Evolutionary conservation across 805 yeast species (phyloP), one percentile per base, ranked within the genome.

Genomic region (Starmerella kuoi): DNA sequence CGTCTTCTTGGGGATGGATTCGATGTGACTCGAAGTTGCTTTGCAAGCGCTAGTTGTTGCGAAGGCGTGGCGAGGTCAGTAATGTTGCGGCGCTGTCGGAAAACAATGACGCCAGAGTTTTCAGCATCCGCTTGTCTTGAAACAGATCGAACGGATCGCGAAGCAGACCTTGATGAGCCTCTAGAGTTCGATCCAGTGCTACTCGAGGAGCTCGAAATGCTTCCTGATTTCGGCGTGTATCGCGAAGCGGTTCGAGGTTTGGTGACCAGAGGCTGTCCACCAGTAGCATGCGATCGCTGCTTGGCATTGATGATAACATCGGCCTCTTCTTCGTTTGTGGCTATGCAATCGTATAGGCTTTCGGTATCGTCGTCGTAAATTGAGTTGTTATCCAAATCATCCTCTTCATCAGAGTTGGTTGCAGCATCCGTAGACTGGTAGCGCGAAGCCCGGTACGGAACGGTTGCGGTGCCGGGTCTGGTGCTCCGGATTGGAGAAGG

Each of bases 391-490:
- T 15, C 51, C 35, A 9, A 11, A 11, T 52, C 56, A 35, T 53
- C 57, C 40, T 69, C 73, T 23, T 67, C 72, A 46, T 69, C 74
- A 2, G 71, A 64, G 49, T 68, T 68, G 42, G 67, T 66, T 9
- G 46, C 42, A 6, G 35, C 40, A 37, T 30, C 41, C 20, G 19
- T 28, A 2, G 46, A 46, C 7, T 48, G 34, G 41, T 43, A 44
- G 17, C 39, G 38, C 5, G 53, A 41, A 4, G 52, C 52, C 3
- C 31, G 37, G 23, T 37, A 18, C 26, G 22, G 6, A 14, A n/a
- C 37, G n/a, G n/a, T n/a, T 14, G 37, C 21, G 26, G 22, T 6
- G 9, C n/a, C 26, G 18, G 37, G 20, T 6, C 35, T 34, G 7
- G 47, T 41, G 14, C 45, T 31, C 17, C 34, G 47, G 23, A 40